These are phyloP conservation scores for Stachybotrys chartarum DNA, from an alignment of 2,329 filamentous ascomycete genomes.

Conservation along the genomic window DNA sequence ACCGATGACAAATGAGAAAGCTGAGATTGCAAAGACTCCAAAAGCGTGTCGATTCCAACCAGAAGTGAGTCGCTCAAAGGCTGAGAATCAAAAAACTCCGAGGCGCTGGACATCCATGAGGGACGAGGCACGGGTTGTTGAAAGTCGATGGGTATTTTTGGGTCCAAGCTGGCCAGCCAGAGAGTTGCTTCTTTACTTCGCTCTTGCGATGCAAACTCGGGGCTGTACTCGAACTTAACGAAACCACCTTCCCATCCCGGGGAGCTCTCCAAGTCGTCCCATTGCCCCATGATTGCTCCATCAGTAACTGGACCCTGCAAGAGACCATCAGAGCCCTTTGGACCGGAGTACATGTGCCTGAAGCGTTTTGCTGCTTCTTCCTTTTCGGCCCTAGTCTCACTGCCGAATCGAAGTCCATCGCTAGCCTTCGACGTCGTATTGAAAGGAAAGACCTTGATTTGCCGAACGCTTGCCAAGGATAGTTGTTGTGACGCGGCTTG, in stretches of 20 bases:
- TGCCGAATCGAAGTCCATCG: conserved; percentile 75
- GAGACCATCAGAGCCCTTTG: conserved; percentile 50
- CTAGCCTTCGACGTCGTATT: conserved; percentile 47
- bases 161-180: conserved; percentile 76
- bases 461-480: conserved; percentile 55
- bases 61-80: conserved; percentile 53
- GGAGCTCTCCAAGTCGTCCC: conserved; percentile 44
- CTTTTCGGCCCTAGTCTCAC: conserved; percentile 75
- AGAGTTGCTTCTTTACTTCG: conserved; percentile 39
- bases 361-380: conserved; percentile 71
- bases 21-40: conserved; percentile 66
- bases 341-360: conserved; percentile 59
- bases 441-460: conserved; percentile 79
- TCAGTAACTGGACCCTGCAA: conserved; percentile 84
- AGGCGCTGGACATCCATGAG: conserved; percentile 40
- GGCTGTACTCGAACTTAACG: conserved; percentile 59
- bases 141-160: conserved; percentile 66
- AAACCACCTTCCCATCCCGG: conserved; percentile 78
- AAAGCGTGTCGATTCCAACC: conserved; percentile 76
- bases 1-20: conserved; percentile 83
- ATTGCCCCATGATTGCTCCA: conserved; percentile 65
- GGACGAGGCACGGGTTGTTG: conserved; percentile 66
- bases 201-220: conserved; percentile 27
- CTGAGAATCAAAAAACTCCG: conserved; percentile 42
- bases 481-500: conserved; percentile 72